These are phyloP conservation scores for Lipomyces yamanashiensis DNA, from an alignment of 805 yeast species.

Conservation along the genomic window DNA sequence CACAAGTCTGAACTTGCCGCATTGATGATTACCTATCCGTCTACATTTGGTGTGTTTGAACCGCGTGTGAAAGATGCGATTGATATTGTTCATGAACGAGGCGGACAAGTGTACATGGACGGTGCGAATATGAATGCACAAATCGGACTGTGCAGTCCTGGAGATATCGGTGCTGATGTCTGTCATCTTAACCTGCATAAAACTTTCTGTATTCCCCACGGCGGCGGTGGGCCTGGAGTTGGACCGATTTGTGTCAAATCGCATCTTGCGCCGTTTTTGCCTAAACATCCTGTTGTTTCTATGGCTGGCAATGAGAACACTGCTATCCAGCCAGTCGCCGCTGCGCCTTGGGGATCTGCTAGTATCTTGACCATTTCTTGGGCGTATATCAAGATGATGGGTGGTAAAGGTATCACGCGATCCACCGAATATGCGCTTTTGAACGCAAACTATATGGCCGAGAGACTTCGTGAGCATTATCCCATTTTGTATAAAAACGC, in stretches of 20 bases:
- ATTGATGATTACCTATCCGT: conserved; percentile 95
- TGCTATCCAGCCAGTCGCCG: conserved; percentile 76
- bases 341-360: conserved; percentile 97
- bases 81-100: conserved; percentile 78
- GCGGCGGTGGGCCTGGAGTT: conserved; percentile 99
- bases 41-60: conserved; percentile 95
- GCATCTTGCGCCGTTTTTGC: conserved; percentile 81
- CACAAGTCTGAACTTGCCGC: conserved; percentile 78
- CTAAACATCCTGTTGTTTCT: conserved; percentile 67
- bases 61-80: conserved; percentile 86
- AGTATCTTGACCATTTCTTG: conserved; percentile 90
- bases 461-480: conserved; percentile 69
- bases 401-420: conserved; percentile 78
- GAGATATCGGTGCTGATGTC: conserved; percentile 97
- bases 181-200: conserved; percentile 96
- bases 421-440: conserved; percentile 90
- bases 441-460: conserved; percentile 95
- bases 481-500: conserved; percentile 72
- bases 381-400: conserved; percentile 93
- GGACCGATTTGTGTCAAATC: conserved; percentile 94
- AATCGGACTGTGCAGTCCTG: conserved; percentile 96
- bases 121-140: conserved; percentile 99
- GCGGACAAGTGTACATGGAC: conserved; percentile 96
- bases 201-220: conserved; percentile 97
- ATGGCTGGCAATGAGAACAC: conserved; percentile 52